Conservation (phyloP, 2,329 filamentous ascomycete species). For the Lanzia echinophila region DNA sequence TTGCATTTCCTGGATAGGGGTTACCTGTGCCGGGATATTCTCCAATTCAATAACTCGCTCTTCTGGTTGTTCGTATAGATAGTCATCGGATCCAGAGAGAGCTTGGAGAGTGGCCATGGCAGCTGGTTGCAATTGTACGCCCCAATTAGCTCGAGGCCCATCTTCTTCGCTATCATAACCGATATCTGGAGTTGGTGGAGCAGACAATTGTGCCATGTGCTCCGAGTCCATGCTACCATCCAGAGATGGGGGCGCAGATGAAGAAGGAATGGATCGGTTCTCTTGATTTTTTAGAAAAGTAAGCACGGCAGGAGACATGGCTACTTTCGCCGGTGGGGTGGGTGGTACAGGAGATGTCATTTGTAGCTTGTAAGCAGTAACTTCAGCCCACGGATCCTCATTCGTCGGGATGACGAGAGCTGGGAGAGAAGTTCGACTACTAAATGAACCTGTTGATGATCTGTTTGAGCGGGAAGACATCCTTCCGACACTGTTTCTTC, state of each 20-base stretch:
- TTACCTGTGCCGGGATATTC: slow-evolving; percentile 19
- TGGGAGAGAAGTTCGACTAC: slow-evolving; percentile 33
- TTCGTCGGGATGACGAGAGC: slow-evolving; percentile 44
- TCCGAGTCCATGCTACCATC: slow-evolving; percentile 87
- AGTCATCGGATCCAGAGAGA: slow-evolving; percentile 50
- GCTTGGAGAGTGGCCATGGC: slow-evolving; percentile 76
- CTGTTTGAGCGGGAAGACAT: slow-evolving; percentile 22
- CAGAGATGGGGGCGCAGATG: slow-evolving; percentile 72
- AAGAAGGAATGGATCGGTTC: slow-evolving; percentile 67
- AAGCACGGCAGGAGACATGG: slow-evolving; percentile 69
- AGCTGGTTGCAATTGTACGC: slow-evolving; percentile 68
- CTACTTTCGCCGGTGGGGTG: slow-evolving; percentile 60
- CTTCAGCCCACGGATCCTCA: slow-evolving; percentile 41
- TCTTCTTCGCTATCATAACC: slow-evolving; percentile 47
- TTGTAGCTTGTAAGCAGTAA: slow-evolving; percentile 38
- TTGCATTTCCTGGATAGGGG: slow-evolving; percentile 44
- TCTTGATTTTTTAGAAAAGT: slow-evolving; percentile 63
- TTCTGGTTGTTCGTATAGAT: slow-evolving; percentile 55
- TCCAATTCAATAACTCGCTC: slow-evolving; percentile 47
- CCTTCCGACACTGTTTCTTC: slow-evolving; percentile 25
- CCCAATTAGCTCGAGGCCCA: slow-evolving; percentile 55
- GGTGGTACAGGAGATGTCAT: slow-evolving; percentile 53
- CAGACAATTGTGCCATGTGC: slow-evolving; percentile 75
- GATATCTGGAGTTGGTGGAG: slow-evolving; percentile 75
- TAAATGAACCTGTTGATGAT: slow-evolving; percentile 20